Percentiles rank a stretch among this genome's conserved stretches.
Conservation (phyloP, 768 basidiomycete species). For the Candolleomyces aberdarensis region DNA sequence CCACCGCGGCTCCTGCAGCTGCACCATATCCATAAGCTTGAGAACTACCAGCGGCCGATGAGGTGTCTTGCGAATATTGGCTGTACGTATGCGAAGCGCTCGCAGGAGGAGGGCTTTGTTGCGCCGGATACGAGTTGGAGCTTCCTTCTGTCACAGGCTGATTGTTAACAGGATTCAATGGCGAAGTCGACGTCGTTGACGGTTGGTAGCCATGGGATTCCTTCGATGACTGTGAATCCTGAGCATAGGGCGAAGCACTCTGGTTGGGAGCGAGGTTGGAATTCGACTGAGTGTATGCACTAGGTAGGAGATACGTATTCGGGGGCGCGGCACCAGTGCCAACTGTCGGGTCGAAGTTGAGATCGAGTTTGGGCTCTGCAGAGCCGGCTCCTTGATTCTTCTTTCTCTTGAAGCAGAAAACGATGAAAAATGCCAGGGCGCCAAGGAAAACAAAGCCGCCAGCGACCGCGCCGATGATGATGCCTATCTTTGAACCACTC, state of each 20-base stretch:
- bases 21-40: neutral
- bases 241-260: conserved; percentile 3
- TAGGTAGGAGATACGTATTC: conserved; percentile 9
- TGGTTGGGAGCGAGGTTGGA: conserved; percentile 7
- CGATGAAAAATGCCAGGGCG: conserved; percentile 7
- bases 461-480: conserved; percentile 14
- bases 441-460: conserved; percentile 13
- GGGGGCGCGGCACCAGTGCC: conserved; percentile 1
- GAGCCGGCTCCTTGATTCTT: neutral
- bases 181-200: neutral
- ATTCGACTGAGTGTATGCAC: conserved; percentile 2
- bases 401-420: conserved; percentile 14
- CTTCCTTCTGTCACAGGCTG: neutral
- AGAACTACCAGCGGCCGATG: neutral
- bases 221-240: conserved; percentile 1
- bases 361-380: conserved; percentile 9
- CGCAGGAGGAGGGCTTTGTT: too few species aligned
- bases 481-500: conserved; percentile 7
- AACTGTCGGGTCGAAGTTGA: conserved; percentile 6
- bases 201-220: neutral
- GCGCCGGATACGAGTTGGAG: neutral
- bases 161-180: neutral
- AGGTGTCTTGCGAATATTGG: neutral
- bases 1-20: neutral
- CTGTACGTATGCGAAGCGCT: neutral